These are phyloP conservation scores for Penicillium waksmanii DNA, from an alignment of 495 filamentous ascomycete species.

Conservation along the genomic window DNA sequence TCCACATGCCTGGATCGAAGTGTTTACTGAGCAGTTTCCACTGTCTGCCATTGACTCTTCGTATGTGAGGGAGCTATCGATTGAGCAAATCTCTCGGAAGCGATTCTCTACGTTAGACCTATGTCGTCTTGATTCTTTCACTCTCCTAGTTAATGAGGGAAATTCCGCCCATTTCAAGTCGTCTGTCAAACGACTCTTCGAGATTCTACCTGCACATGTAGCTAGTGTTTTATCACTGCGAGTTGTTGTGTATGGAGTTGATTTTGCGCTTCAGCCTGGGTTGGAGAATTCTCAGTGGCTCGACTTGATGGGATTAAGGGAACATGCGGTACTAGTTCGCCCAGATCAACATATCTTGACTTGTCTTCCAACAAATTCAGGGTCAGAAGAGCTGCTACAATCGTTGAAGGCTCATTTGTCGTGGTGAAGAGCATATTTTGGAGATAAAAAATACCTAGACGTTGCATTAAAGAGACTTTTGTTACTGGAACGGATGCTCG, in stretches of 20 bases:
- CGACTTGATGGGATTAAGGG: constrained; percentile 20
- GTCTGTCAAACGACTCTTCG: constrained; percentile 9
- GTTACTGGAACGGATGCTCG: too few species aligned
- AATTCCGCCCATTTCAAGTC: constrained; percentile 14
- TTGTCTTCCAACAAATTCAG: constrained; percentile 9
- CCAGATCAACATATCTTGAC: constrained; percentile 44
- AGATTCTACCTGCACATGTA: not conserved
- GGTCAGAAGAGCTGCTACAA: constrained; percentile 9
- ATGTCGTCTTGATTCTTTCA: constrained; percentile 33
- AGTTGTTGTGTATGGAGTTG: not conserved
- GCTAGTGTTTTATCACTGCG: not conserved
- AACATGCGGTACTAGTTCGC: constrained; percentile 32
- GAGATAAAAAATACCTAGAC: too few species aligned
- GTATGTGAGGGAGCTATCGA: constrained; percentile 31
- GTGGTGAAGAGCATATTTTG: not conserved
- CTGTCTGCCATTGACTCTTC: constrained; percentile 32
- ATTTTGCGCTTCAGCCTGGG: constrained; percentile 20
- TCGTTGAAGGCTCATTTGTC: constrained; percentile 17
- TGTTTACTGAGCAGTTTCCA: not conserved
- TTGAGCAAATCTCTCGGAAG: constrained; percentile 19
- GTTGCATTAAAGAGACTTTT: too few species aligned
- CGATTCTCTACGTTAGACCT: constrained; percentile 39
- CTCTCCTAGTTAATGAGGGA: constrained; percentile 24
- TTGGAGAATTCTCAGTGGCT: constrained; percentile 19
- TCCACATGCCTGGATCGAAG: constrained; percentile 37